Base-by-base conservation (phyloP, 257 asterid species). In the Nicotiana knightiana region DNA sequence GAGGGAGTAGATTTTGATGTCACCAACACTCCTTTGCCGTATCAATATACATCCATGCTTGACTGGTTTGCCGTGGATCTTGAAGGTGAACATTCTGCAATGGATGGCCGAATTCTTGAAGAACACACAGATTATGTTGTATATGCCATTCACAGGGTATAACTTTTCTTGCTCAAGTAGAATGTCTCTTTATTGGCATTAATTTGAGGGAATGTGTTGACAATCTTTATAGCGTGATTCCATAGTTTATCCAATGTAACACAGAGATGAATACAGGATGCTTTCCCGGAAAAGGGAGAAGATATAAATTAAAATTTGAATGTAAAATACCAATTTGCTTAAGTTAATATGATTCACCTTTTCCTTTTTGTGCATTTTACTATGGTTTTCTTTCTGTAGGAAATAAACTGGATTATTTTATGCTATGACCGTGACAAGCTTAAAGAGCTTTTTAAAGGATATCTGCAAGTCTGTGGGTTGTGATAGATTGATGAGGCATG, bases 1-100 rank as follows among this genome's bases (percentile, higher is more conserved):
- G 94, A 84, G 82, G 90, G 89, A 81, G 71, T 53, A 59, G 89
- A 87, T 68, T 68, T 83, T 81, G 95, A 91, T 87, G 86, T 87
- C 79, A 66, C 86, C n/a, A 87, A 85, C 81, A 77, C 85, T 89
- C 73, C 88, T 83, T 85, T 94, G 79, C 99, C 97, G 64, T 85
- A 81, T 89, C 88, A 86, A 71, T 96, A 94, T 86, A 58, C 88
- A 75, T 86, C 93, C 87, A 90, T 88, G 97, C 98, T 96, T 21
- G 97, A 96, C 87, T 96, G 99, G 99, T 96, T 93, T 66, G 93
- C 97, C 4, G 98, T 96, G 84, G 97, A 96, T 91, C 99, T 96
- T 86, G 97, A 96, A 87, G 99, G 99, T 89, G 99, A 96, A 96
- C 98, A 94, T 89, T 96, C 99, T 87, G 99, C 99, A 85, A 94